Percentiles rank a stretch among this genome's conserved stretches.
These are phyloP conservation scores for Artomyces pyxidatus DNA, from an alignment of 768 basidiomycete species.

Conservation along the genomic window DNA sequence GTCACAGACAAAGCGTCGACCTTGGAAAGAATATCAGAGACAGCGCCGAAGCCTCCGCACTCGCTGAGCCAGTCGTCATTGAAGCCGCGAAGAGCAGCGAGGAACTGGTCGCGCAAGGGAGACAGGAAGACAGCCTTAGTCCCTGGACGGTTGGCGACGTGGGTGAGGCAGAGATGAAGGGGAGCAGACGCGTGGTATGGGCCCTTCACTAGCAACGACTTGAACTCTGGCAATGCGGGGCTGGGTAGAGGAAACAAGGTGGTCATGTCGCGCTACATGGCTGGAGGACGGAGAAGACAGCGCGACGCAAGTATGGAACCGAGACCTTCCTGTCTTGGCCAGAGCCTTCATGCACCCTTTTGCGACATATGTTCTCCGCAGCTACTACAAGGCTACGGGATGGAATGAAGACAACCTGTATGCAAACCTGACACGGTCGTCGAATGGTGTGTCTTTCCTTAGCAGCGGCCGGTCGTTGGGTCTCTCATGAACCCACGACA, in stretches of 20 bases:
- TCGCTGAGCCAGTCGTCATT: constrained; percentile 37
- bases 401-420: constrained; percentile 98
- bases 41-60: constrained; percentile 23
- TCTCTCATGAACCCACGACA: constrained; percentile 21
- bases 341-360: constrained; percentile 65
- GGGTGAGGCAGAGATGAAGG: constrained; percentile 55
- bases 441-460: constrained; percentile 51
- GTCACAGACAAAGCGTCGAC: constrained; percentile 52
- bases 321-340: too few species aligned
- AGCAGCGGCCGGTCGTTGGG: neutral
- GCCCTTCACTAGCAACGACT: constrained; percentile 55
- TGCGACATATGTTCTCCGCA: constrained; percentile 79
- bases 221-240: constrained; percentile 46
- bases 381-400: constrained; percentile 86
- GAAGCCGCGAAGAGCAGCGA: constrained; percentile 33
- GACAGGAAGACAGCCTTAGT: constrained; percentile 40
- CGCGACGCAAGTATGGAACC: too few species aligned
- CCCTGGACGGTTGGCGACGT: constrained; percentile 26
- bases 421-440: constrained; percentile 82
- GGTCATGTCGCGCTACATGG: constrained; percentile 11
- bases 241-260: constrained; percentile 33
- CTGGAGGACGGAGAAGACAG: too few species aligned
- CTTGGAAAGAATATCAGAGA: constrained; percentile 17
- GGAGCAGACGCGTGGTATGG: constrained; percentile 60
- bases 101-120: constrained; percentile 40